Conservation (phyloP, 495 filamentous ascomycete species). For the Penicillium parvum region DNA sequence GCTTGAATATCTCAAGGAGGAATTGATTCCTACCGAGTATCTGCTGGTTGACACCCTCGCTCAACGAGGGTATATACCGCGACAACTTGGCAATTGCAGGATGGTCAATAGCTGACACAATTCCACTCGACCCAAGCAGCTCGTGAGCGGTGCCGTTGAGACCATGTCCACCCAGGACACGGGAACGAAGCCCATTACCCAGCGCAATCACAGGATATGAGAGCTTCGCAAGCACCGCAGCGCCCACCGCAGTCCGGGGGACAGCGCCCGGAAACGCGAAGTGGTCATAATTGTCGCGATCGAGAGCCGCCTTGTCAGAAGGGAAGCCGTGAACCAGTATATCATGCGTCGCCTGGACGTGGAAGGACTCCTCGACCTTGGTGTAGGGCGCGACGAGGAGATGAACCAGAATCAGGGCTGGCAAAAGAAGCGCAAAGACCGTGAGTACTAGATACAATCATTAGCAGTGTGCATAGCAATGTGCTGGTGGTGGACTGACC, state of each 20-base stretch:
- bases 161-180: neutral
- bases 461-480: constrained; percentile 2
- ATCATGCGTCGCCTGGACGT: constrained; percentile 92
- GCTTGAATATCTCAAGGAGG: too few relatives aligned
- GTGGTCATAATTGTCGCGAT: constrained; percentile 71
- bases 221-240: constrained; percentile 64
- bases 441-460: constrained; percentile 4
- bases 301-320: constrained; percentile 43
- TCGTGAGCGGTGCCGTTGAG: neutral
- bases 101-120: too few relatives aligned
- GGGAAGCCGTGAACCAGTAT: constrained; percentile 77
- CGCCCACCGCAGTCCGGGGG: constrained; percentile 82
- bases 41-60: constrained; percentile 45
- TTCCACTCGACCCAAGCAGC: neutral
- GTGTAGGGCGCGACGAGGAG: constrained; percentile 81
- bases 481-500: constrained; percentile 13
- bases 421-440: constrained; percentile 50
- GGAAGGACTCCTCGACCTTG: constrained; percentile 99
- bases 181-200: constrained; percentile 7
- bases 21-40: constrained; percentile 39
- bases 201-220: constrained; percentile 57
- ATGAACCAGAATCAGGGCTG: constrained; percentile 66
- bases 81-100: neutral
- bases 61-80: constrained; percentile 38
- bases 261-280: constrained; percentile 87